Base-by-base conservation (phyloP, 192 early-diverging fungal species). In the Linnemannia elongata region DNA sequence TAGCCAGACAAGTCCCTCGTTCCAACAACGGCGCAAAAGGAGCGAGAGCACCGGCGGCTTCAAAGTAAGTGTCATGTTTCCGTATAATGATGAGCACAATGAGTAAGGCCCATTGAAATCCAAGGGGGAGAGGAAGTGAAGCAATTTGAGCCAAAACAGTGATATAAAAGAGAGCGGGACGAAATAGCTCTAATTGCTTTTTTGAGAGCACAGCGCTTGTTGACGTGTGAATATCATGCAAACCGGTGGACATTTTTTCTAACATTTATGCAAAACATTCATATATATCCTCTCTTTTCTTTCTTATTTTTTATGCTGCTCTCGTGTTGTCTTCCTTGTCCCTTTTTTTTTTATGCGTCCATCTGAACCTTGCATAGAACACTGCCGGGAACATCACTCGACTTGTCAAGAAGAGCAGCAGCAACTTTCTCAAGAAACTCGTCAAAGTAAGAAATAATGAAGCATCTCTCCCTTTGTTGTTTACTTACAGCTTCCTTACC, bases 331-430 rank as follows among this genome's bases (percentile, higher is more conserved):
- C 20, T 42, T 77, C 38, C 38, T 39, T 39, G 38, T 27, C 5
- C 30, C 18, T 71, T 18, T 70, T 27, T 52, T 3, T 27, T 52
- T 3, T 60, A 76, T 60, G 57, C 60, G 22, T 77, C 20, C 13
- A 6, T 52, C 49, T 44, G 18, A 22, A 55, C 60, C 60, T 66
- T 78, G 30, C 45, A 22, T 86, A 86, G 85, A 78, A 72, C 42
- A 87, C 85, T 47, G 85, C 85, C 45, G 79, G 79, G 6, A 87
- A 81, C 54, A 80, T 87, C 47, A 74, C 79, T 20, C 68, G 85
- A 73, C 81, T 87, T 39, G 79, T 87, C 18, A 80, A 80, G 36
- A 87, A 87, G 76, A 77, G 85, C 52, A 87, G 85, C 80, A 87
- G 85, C 49, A 87, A 87, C 54, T 87, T 87, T 74, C 63, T 87